A percentile compares a stretch with the other conserved stretches of the same genome.
Conservation (phyloP, 1,284 basidiomycete genomes). For the Stygiomarasmius scandens region DNA sequence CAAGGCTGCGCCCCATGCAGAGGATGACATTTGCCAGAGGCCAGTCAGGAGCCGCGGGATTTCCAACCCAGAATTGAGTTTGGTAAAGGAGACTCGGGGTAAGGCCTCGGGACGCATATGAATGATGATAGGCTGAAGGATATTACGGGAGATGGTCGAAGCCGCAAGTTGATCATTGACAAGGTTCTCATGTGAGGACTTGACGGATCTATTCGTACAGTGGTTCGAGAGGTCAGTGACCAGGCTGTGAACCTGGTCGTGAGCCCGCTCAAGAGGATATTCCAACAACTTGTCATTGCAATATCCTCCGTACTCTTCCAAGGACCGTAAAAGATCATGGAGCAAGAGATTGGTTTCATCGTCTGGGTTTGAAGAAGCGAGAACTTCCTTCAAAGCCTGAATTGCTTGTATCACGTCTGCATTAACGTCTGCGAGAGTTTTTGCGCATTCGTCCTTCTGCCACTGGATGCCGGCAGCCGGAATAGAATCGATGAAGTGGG, state of each 20-base stretch:
- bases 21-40: conserved; percentile 53
- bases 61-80: not conserved
- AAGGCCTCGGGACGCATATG: not conserved
- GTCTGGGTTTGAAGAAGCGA: conserved; percentile 3
- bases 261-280: conserved; percentile 18
- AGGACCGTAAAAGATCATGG: conserved; percentile 9
- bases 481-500: conserved; percentile 17
- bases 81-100: not conserved
- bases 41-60: conserved; percentile 48
- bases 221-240: too few relatives aligned
- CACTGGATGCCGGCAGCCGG: conserved; percentile 11
- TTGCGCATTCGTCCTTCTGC: conserved; percentile 11
- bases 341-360: conserved; percentile 12
- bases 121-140: too few relatives aligned
- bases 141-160: too few relatives aligned
- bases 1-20: conserved; percentile 52
- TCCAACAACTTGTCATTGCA: conserved; percentile 9
- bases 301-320: conserved; percentile 15
- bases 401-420: conserved; percentile 23
- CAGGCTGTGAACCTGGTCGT: conserved; percentile 15
- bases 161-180: too few relatives aligned
- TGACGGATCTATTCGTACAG: too few relatives aligned
- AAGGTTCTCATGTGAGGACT: too few relatives aligned
- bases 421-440: conserved; percentile 11
- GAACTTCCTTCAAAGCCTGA: conserved; percentile 23